Evolutionary conservation across 306 rosid species (phyloP).

Genomic region (barrel medic (Medicago truncatula)): DNA sequence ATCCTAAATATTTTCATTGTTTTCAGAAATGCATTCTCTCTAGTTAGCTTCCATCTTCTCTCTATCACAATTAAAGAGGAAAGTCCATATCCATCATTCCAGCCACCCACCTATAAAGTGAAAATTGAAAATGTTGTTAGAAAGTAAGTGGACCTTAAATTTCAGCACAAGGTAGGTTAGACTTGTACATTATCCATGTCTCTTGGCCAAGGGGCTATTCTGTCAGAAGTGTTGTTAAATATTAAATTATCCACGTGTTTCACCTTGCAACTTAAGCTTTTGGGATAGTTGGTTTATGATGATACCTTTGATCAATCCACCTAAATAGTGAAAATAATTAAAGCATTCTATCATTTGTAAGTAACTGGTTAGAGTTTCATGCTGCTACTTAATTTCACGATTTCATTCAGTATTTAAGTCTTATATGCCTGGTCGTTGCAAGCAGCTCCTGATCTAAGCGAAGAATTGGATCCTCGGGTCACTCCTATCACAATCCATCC

Average conservation of each 20-base stretch:
- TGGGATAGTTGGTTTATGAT: slow-evolving; percentile 10
- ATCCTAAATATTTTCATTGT: neutral
- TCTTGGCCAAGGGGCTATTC: neutral
- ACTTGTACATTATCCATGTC: neutral
- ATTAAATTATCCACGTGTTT: slow-evolving; percentile 1
- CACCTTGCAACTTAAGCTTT: slow-evolving; percentile 19
- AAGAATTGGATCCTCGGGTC: slow-evolving; percentile 65
- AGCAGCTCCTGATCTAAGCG: slow-evolving; percentile 67
- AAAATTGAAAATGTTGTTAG: neutral
- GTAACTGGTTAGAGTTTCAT: slow-evolving; percentile 12
- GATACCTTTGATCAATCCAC: neutral
- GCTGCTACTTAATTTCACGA: slow-evolving; percentile 29
- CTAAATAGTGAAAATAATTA: slow-evolving; percentile 19
- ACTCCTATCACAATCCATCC: slow-evolving; percentile 59
- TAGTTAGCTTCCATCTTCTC: neutral
- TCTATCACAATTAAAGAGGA: neutral
- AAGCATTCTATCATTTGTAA: slow-evolving; percentile 24
- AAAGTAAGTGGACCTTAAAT: neutral
- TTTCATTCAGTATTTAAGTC: slow-evolving; percentile 26
- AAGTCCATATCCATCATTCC: neutral
- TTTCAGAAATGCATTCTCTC: neutral
- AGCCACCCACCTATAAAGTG: neutral
- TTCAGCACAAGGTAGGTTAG: neutral
- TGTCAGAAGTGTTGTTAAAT: slow-evolving; percentile 14
- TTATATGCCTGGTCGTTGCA: slow-evolving; percentile 41